Evolutionary conservation across 345 rosid genomes (phyloP).

Genomic region (Syzygium oleosum): DNA sequence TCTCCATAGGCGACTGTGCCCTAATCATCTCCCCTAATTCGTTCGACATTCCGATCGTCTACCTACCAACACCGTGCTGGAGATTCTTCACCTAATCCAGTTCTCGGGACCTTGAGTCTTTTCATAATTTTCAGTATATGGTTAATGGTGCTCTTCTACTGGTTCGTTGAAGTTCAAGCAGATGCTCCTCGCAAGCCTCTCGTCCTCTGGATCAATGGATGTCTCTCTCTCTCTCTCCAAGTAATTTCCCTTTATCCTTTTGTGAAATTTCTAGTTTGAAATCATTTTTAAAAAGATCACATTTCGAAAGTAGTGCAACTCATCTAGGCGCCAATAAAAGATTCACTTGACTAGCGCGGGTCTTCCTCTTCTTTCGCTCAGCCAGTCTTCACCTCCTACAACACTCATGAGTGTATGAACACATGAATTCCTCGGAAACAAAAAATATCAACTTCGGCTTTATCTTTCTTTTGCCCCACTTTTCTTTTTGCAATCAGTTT

Average conservation of each 20-base stretch:
- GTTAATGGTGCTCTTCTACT: neutral
- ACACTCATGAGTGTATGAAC: too few relatives aligned
- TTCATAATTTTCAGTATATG: neutral
- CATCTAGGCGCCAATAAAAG: too few relatives aligned
- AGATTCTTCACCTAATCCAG: neutral
- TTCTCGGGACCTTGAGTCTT: neutral
- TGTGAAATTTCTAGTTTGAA: too few relatives aligned
- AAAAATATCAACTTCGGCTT: too few relatives aligned
- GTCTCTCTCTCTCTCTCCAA: neutral
- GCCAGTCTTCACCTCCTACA: neutral
- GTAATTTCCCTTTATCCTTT: too few relatives aligned
- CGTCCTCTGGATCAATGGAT: neutral
- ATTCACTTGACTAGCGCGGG: neutral
- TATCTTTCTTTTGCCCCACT: too few relatives aligned
- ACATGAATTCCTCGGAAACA: too few relatives aligned
- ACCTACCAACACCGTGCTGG: neutral
- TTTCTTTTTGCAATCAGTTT: too few relatives aligned
- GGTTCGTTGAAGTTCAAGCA: neutral
- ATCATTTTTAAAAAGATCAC: too few relatives aligned
- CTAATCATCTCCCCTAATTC: neutral
- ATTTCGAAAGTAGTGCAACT: too few relatives aligned
- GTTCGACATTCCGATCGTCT: neutral
- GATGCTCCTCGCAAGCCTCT: neutral
- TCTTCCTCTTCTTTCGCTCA: neutral
- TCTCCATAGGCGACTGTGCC: neutral